Base-by-base conservation (phyloP, 2,329 filamentous ascomycete species). In the Leptographium procerum region DNA sequence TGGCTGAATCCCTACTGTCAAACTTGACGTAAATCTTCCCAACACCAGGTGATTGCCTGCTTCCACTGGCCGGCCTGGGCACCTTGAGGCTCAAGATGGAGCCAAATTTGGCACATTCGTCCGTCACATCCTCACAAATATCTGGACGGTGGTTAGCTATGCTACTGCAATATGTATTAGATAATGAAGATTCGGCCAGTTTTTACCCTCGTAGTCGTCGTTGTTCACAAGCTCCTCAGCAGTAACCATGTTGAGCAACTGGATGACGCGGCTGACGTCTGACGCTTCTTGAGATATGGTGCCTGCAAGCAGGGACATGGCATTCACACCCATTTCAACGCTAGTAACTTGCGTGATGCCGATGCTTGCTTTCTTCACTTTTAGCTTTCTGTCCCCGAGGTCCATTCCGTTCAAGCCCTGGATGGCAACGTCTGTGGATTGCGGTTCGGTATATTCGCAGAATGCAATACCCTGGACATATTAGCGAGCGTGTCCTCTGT, bases 11-110 rank as follows among this genome's bases (percentile, higher is more conserved):
- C 2, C 82, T 75, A 3, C 78, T 82, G 63, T 94, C 89, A 68
- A 90, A 99, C 71, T 96, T 97, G 76, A 99, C 86, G 70, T 87
- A 99, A 65, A 99, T 97, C 79, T 97, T 99, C 69, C 94, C 94
- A 26, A 99, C 91, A 52, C 94, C 94, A 33, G 89, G 83, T 26
- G 87, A 89, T 69, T 94, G 87, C 66, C 91, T 84, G 70, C 85
- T 89, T 54, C 89, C 90, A 65, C 89, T 88, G 26, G 83, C 84
- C 2, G 94, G 92, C 60, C 94, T 83, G 5, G 94, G 94, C 60
- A 99, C 86, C 77, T 99, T 99, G 72, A 97, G 77, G n/a, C 91
- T 88, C 48, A 91, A 64, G 31, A 99, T 82, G 55, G 79, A 80
- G 61, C 95, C 94, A 69, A 88, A 99, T 72, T 99, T 99, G 67